phyloP scores from a whole-genome alignment of 2,329 filamentous ascomycete genomes.

The Lecanosticta acicola region DNA sequence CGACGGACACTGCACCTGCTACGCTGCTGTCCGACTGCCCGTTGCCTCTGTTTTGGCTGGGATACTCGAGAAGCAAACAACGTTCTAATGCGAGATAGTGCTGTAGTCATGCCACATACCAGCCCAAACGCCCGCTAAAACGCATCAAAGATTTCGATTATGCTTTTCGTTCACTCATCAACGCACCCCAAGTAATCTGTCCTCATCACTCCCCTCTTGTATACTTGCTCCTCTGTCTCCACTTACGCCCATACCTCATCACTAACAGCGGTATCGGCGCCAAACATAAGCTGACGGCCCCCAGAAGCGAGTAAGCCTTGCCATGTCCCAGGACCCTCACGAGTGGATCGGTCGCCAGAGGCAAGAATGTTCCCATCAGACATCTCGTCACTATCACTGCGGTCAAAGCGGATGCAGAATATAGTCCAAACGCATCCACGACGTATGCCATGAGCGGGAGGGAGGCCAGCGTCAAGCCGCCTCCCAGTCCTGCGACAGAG shows the following conservation, averaged over 20 bases:
- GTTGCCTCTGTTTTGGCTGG: too few relatives aligned
- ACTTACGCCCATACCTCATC: conserved; percentile 24
- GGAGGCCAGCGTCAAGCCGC: conserved; percentile 42
- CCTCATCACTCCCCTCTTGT: conserved; percentile 19
- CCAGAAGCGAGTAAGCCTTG: conserved; percentile 33
- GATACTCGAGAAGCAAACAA: too few relatives aligned
- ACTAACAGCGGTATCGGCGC: conserved; percentile 27
- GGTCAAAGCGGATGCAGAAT: conserved; percentile 42
- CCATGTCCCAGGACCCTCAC: conserved; percentile 38
- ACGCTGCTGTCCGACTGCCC: too few relatives aligned
- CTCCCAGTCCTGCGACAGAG: conserved; percentile 47
- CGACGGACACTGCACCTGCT: too few relatives aligned
- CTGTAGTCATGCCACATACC: too few relatives aligned
- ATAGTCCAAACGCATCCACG: conserved; percentile 43
- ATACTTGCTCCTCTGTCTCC: conserved; percentile 25
- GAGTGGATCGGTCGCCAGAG: conserved; percentile 41
- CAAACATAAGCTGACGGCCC: conserved; percentile 18
- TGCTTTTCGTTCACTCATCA: too few relatives aligned
- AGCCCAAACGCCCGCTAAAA: too few relatives aligned
- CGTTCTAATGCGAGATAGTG: too few relatives aligned
- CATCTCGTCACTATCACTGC: conserved; percentile 41
- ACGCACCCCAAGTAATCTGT: too few relatives aligned
- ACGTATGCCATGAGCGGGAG: conserved; percentile 43
- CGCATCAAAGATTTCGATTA: too few relatives aligned
- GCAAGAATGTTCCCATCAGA: conserved; percentile 42